These are phyloP conservation scores for Yamadazyma insecticola DNA, from an alignment of 805 yeast genomes.

Conservation along the genomic window DNA sequence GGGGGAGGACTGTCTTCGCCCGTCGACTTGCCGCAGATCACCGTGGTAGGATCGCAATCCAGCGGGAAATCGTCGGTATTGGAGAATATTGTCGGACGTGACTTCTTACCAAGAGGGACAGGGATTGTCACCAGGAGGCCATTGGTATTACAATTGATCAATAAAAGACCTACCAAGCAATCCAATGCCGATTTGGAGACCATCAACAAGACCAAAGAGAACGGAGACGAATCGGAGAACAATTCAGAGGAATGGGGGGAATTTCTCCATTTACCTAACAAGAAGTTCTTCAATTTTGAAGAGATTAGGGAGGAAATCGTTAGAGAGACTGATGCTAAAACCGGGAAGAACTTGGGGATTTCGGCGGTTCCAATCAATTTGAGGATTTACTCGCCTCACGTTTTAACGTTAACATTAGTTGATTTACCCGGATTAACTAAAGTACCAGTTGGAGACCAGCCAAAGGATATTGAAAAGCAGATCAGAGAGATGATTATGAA, in stretches of 20 bases:
- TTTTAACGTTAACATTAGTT: slow-evolving; percentile 86
- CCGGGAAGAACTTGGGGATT: slow-evolving; percentile 82
- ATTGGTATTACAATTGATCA: slow-evolving; percentile 73
- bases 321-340: slow-evolving; percentile 80
- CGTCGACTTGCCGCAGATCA: slow-evolving; percentile 87
- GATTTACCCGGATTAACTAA: slow-evolving; percentile 97
- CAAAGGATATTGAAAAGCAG: slow-evolving; percentile 92
- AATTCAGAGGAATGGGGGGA: slow-evolving; percentile 95
- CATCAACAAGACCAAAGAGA: slow-evolving; percentile 37
- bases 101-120: slow-evolving; percentile 86
- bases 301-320: slow-evolving; percentile 89
- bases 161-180: slow-evolving; percentile 44
- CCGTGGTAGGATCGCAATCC: slow-evolving; percentile 93
- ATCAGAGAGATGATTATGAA: slow-evolving; percentile 90
- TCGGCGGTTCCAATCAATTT: slow-evolving; percentile 90
- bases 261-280: slow-evolving; percentile 86
- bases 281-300: slow-evolving; percentile 81
- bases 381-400: slow-evolving; percentile 91
- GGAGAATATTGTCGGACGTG: slow-evolving; percentile 89
- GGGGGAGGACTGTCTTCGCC: slow-evolving; percentile 90
- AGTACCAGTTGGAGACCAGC: slow-evolving; percentile 99
- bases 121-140: slow-evolving; percentile 93
- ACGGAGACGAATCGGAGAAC: slow-evolving; percentile 57
- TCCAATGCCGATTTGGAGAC: slow-evolving; percentile 36
- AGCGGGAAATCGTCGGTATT: slow-evolving; percentile 85